Percentiles rank a stretch among this genome's conserved stretches.
phyloP scores from a whole-genome alignment of 2,329 filamentous ascomycete species.

The Fusarium nanum region DNA sequence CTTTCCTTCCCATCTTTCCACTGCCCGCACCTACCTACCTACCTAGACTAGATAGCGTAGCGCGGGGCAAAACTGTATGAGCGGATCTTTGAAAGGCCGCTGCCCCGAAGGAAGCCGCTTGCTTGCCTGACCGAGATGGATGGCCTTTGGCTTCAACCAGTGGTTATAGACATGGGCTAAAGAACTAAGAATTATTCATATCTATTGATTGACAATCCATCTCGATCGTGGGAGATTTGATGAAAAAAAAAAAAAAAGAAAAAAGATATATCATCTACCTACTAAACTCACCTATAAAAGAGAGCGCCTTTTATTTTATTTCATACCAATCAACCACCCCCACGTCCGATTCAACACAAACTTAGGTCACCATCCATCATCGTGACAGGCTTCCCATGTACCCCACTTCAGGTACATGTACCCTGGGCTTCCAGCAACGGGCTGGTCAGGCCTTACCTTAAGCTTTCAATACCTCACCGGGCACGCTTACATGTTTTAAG shows the following conservation, averaged over 20 bases:
- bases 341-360: background rate
- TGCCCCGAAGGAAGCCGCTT: conserved; percentile 35
- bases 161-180: background rate
- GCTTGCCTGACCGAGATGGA: conserved; percentile 3
- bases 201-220: background rate
- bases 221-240: background rate
- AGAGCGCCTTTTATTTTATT: background rate
- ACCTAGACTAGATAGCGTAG: conserved; percentile 3
- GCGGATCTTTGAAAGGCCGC: conserved; percentile 47
- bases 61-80: conserved; percentile 16
- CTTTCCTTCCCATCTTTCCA: background rate
- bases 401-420: conserved; percentile 31
- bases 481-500: conserved; percentile 16
- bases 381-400: conserved; percentile 15
- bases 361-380: conserved; percentile 12
- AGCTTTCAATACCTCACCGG: conserved; percentile 30
- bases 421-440: conserved; percentile 16
- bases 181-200: background rate
- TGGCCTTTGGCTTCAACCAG: background rate
- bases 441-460: background rate
- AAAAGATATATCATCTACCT: background rate
- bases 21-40: background rate
- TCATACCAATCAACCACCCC: background rate
- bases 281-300: background rate
- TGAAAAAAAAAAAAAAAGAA: background rate